These are phyloP conservation scores for Kokia cookei DNA, from an alignment of 441 rosid species.

Conservation along the genomic window DNA sequence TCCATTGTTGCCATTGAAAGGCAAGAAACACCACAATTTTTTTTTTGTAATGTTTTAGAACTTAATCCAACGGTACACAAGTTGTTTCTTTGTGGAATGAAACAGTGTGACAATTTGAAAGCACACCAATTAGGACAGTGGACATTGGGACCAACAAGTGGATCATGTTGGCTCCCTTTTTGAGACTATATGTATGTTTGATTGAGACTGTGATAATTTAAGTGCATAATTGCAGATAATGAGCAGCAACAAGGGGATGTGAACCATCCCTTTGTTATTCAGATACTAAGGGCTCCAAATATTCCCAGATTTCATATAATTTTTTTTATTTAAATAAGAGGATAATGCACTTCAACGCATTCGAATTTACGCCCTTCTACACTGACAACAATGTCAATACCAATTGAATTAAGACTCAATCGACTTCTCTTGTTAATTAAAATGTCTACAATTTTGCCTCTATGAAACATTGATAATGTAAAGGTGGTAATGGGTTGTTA, in stretches of 20 bases:
- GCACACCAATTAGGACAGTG: conserved; percentile 11
- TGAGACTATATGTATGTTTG: conserved; percentile 11
- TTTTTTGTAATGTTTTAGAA: not conserved
- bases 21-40: too few species aligned
- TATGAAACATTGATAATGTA: not conserved
- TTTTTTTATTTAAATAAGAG: too few species aligned
- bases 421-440: too few species aligned
- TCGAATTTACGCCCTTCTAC: fast-evolving
- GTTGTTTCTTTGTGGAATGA: conserved; percentile 25
- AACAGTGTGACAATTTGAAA: conserved; percentile 15
- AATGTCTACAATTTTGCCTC: not conserved
- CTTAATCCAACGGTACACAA: conserved; percentile 9
- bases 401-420: too few species aligned
- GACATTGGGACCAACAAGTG: conserved; percentile 19
- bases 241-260: not conserved
- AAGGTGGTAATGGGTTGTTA: not conserved
- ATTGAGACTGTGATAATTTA: conserved; percentile 26
- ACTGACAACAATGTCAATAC: too few species aligned
- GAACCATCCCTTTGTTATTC: too few species aligned
- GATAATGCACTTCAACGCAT: too few species aligned
- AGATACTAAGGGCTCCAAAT: too few species aligned
- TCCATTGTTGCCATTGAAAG: not conserved
- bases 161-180: conserved; percentile 27
- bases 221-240: not conserved
- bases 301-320: too few species aligned